Base-by-base conservation (phyloP, 2,329 filamentous ascomycete species). In the Pseudonectria foliicola region DNA sequence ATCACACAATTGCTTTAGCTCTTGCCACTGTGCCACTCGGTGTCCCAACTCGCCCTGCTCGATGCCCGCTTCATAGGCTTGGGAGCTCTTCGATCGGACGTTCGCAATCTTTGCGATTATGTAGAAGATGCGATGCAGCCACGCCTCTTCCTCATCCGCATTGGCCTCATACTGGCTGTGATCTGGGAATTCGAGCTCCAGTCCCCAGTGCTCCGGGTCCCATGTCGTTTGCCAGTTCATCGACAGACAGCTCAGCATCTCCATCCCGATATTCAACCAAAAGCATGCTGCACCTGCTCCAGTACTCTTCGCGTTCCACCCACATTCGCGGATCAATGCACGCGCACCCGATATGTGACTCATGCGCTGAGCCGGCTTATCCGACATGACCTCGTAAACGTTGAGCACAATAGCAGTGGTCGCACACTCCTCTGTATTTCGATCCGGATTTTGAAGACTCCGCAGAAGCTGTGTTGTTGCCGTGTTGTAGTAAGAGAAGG, bases 331-430 rank as follows among this genome's bases (percentile, higher is more conserved):
- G 50, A 95, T 89, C 32, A 95, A 67, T 2, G 86, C 86, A 34
- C 87, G 75, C 8, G 87, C 86, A 5, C 87, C 87, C 0, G 84
- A 82, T 46, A 90, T 89, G 53, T 95, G 89, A 48, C 85, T 89
- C 81, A 92, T 90, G n/a, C 83, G 74, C 49, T 87, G 78, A 25
- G 81, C 68, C 5, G 83, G 79, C 46, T 77, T 77, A 53, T 90
- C 84, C 31, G 79, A 87, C 86, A 95, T 94, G 49, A 89, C 82
- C 59, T 95, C 88, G 61, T 93, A 95, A 4, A 94, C 84, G 49
- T 94, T 90, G 23, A 96, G 71, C 7, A 94, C 82, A 11, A 94
- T 82, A 3, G 90, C 88, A 0, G 87, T 87, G 0, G 84, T 85
- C 7, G 89, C 87, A 57, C 88, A 95, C 34, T 94, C 80, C 18